Base-by-base conservation (phyloP, 2,329 filamentous ascomycete genomes). In the Epichloe gansuensis region DNA sequence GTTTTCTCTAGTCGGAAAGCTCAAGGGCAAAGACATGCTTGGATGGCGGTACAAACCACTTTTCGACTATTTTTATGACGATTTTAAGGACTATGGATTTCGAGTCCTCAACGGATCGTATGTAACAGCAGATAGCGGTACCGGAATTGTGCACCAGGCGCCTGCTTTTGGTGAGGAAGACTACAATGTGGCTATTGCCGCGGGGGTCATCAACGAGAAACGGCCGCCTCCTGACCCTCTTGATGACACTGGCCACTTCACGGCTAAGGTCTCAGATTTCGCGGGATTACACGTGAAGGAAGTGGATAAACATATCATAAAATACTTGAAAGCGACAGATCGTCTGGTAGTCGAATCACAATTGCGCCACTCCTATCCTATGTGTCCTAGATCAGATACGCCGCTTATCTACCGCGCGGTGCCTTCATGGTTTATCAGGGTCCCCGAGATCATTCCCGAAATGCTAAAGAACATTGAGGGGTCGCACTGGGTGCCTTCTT, bases 101-200 rank as follows among this genome's bases (percentile, higher is more conserved):
- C 80, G 77, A 60, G 85, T 96, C 4, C 65, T 95, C 57, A 89
- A 87, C 59, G 91, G 86, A 39, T 81, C 76, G 6, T 96, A 96
- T 63, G 90, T 96, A 53, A 93, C 87, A 27, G 82, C 85, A 34
- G 89, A 93, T 54, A 89, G 88, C 62, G 91, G 91, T 81, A 88
- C 89, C 36, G 91, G 91, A 63, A 85, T 97, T 56, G 91, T 97
- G 44, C 91, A 97, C 68, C 89, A 96, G 68, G 80, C 91, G 4
- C 91, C 91, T 2, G 89, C 89, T 1, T 96, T 91, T 64, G 91
- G 91, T 78, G 88, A 96, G 70, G 91, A 96, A 58, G 91, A 97
- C 83, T 96, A 95, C 74, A 84, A 84, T 58, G 81, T 93, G 54
- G 87, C 86, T 8, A 68, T 89, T 55, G 82, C 84, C 53, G 74